Evolutionary conservation across 1,284 basidiomycete genomes (phyloP), one percentile per base, ranked within the genome.

Genomic region (Pyrrhoderma noxium): DNA sequence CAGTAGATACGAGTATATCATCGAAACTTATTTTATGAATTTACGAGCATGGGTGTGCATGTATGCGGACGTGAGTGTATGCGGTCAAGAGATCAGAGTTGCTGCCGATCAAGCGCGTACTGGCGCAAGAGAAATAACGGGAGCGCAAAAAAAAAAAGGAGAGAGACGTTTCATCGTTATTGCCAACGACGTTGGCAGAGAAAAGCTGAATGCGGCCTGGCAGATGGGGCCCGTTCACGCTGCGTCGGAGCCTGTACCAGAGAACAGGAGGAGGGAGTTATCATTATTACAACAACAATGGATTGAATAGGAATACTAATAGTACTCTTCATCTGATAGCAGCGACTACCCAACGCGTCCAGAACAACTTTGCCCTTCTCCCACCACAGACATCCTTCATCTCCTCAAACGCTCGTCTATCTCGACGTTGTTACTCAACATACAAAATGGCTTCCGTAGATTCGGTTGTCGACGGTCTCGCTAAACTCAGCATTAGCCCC

Each of bases 401-500:
- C 44, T 23, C 49, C 21, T 21, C 42, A 31, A 5, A 5, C 5
- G 27, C 19, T 47, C 45, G 31, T 49, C 39, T 25, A 21, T 25
- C 27, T 27, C 53, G 27, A 39, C 52, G 40, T 56, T 59, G 41
- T 57, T 52, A 21, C 36, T 42, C 50, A 11, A 8, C 39, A 11
- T 11, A 19, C 23, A 22, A 23, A 36, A 55, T 55, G 53, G 36
- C 49, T 38, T 39, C 19, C 39, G 35, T 37, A 46, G 45, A 52
- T 34, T 31, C 36, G n/a, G 46, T 52, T 13, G 31, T 41, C 16
- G 49, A 42, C 2, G 38, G 38, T 31, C 34, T 55, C 36, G 49
- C 49, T 21, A 47, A 41, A 21, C 19, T 85, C 25, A 75, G 76
- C 3, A 79, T 87, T 61, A 66, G 70, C 22, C 76, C 83, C 22